Percentiles rank a stretch among this genome's conserved stretches.
These are phyloP conservation scores for Chaetomium sp. DNA, from an alignment of 2,329 filamentous ascomycete species.

Conservation along the genomic window DNA sequence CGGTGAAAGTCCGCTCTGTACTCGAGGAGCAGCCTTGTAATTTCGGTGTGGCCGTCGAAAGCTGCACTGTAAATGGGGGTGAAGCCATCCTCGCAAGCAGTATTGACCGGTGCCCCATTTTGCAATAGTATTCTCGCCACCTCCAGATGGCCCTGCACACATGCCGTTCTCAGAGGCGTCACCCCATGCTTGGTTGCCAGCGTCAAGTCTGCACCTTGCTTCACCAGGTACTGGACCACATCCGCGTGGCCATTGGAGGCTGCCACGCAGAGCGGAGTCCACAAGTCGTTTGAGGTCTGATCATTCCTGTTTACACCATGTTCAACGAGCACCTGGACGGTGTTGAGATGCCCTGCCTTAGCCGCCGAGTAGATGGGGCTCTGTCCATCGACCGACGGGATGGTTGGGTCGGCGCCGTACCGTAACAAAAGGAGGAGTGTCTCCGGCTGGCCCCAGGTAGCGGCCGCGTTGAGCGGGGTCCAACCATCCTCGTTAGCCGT, in stretches of 20 bases:
- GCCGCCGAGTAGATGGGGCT: slow-evolving; percentile 1
- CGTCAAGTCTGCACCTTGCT: not conserved
- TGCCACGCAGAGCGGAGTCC: slow-evolving; percentile 3
- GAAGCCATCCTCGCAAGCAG: not conserved
- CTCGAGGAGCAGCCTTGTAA: not conserved
- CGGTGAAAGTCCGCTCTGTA: not conserved
- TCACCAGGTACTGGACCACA: slow-evolving; percentile 1
- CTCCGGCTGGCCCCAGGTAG: not conserved
- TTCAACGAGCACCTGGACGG: slow-evolving; percentile 6
- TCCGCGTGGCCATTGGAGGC: not conserved
- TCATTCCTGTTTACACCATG: not conserved
- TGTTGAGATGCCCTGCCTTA: not conserved
- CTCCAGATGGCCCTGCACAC: not conserved
- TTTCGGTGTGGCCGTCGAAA: not conserved
- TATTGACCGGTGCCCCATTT: not conserved
- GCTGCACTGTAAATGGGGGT: not conserved
- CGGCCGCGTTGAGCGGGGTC: not conserved
- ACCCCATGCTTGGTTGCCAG: not conserved
- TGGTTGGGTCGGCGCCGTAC: not conserved
- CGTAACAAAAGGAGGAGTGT: not conserved
- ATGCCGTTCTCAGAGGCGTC: not conserved
- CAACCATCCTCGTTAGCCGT: not conserved
- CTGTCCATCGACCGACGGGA: not conserved
- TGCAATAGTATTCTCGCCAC: not conserved
- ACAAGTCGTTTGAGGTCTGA: not conserved